Conservation (phyloP, 2,329 filamentous ascomycete genomes). For the Neocucurbitaria cava region DNA sequence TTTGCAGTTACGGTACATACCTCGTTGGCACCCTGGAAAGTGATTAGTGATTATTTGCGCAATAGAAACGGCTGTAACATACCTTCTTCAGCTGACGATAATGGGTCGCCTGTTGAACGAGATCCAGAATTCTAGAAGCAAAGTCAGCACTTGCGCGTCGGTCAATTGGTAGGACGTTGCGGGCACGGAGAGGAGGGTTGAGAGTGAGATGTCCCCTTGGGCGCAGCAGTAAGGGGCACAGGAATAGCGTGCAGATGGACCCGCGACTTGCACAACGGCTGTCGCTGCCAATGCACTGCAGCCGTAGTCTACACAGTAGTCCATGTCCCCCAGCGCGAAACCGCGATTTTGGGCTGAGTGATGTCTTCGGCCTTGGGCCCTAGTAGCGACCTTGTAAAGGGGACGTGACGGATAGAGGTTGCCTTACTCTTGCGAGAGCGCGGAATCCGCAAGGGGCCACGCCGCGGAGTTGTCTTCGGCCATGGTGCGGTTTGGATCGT, state of each 20-base stretch:
- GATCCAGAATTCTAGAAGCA: slow-evolving; percentile 41
- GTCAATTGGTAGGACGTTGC: neutral
- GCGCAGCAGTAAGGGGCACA: neutral
- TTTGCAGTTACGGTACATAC: neutral
- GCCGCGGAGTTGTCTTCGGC: slow-evolving; percentile 42
- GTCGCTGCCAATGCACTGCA: neutral
- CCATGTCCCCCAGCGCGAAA: neutral
- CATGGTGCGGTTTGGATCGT: slow-evolving; percentile 21
- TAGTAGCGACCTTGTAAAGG: too few relatives aligned
- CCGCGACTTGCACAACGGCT: slow-evolving; percentile 2
- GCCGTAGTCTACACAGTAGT: neutral
- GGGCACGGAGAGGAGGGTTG: neutral
- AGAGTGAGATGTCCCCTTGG: neutral
- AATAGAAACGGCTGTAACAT: too few relatives aligned
- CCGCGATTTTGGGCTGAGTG: too few relatives aligned
- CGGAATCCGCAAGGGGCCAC: slow-evolving; percentile 54
- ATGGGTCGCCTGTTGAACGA: slow-evolving; percentile 40
- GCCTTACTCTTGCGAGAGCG: slow-evolving; percentile 52
- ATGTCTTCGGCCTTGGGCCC: too few relatives aligned
- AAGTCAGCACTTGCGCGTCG: neutral
- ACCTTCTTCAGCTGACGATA: slow-evolving; percentile 45
- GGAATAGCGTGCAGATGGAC: neutral
- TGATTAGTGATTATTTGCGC: too few relatives aligned
- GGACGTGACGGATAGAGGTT: too few relatives aligned
- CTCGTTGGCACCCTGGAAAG: slow-evolving; percentile 65